Evolutionary conservation across 805 yeast species (phyloP).

Genomic region (Saccharomycopsis javanensis): DNA sequence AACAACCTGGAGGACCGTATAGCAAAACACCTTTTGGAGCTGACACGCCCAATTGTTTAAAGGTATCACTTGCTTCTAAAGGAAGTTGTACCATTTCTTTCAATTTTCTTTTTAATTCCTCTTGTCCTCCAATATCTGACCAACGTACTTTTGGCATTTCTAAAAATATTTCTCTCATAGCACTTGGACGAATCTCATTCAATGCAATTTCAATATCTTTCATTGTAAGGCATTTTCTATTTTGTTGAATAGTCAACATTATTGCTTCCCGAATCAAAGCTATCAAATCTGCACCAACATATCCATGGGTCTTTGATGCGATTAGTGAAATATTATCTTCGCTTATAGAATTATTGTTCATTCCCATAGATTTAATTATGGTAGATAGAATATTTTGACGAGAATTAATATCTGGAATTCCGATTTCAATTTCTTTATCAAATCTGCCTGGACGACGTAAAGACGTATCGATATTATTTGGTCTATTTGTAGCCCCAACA

Average conservation of each 20-base stretch:
- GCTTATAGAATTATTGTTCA: slow-evolving; percentile 39
- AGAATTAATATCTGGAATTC: slow-evolving; percentile 81
- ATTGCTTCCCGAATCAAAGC: slow-evolving; percentile 86
- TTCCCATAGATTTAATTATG: slow-evolving; percentile 31
- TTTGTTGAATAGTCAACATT: slow-evolving; percentile 66
- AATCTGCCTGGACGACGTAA: slow-evolving; percentile 80
- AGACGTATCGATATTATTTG: slow-evolving; percentile 60
- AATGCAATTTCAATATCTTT: slow-evolving; percentile 64
- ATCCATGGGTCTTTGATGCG: slow-evolving; percentile 85
- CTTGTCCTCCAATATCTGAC: slow-evolving; percentile 96
- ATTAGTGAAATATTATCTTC: slow-evolving; percentile 48
- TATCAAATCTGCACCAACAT: slow-evolving; percentile 91
- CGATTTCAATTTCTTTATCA: slow-evolving; percentile 83
- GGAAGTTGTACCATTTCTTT: slow-evolving; percentile 91
- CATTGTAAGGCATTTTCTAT: slow-evolving; percentile 41
- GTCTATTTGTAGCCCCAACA: slow-evolving; percentile 67
- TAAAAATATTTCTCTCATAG: slow-evolving; percentile 90
- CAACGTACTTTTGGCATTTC: slow-evolving; percentile 93
- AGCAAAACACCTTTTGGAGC: slow-evolving; percentile 91
- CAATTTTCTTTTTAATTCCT: slow-evolving; percentile 66
- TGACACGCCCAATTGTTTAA: slow-evolving; percentile 63
- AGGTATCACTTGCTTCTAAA: slow-evolving; percentile 68
- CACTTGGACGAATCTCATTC: slow-evolving; percentile 82
- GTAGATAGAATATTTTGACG: slow-evolving; percentile 62
- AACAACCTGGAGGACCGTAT: slow-evolving; percentile 98